Evolutionary conservation across 2,329 filamentous ascomycete genomes (phyloP).

Genomic region (Epichloe hybrida): DNA sequence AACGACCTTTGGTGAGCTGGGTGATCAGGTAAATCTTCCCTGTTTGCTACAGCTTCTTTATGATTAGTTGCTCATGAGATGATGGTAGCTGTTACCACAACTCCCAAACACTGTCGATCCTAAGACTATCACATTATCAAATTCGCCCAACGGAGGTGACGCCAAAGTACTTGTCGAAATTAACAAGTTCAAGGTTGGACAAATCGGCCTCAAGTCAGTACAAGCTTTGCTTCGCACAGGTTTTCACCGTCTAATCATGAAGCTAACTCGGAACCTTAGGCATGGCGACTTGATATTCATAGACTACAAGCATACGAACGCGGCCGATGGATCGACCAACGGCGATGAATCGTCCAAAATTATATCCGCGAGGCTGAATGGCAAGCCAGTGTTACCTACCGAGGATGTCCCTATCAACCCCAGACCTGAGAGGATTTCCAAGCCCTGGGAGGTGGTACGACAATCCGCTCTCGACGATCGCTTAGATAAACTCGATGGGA

Average conservation of each 20-base stretch:
- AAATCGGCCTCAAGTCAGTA: constrained; percentile 44
- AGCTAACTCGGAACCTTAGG: constrained; percentile 26
- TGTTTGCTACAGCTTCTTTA: not conserved
- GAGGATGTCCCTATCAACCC: constrained; percentile 55
- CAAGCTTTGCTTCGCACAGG: not conserved
- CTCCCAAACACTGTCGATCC: constrained; percentile 50
- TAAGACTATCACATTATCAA: constrained; percentile 46
- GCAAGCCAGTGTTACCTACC: constrained; percentile 55
- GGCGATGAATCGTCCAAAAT: constrained; percentile 22
- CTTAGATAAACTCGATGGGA: constrained; percentile 79
- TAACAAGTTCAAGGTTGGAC: constrained; percentile 37
- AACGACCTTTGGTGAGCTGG: constrained; percentile 56
- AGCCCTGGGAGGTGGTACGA: constrained; percentile 70
- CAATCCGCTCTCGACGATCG: constrained; percentile 80
- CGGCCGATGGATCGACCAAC: constrained; percentile 21
- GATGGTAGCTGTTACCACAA: constrained; percentile 38
- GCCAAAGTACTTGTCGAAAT: constrained; percentile 47
- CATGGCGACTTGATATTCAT: constrained; percentile 90
- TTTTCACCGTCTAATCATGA: constrained; percentile 9
- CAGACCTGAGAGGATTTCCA: constrained; percentile 45
- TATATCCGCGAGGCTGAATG: constrained; percentile 60
- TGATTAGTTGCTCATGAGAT: not conserved
- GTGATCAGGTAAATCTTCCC: constrained; percentile 30
- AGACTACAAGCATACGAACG: constrained; percentile 53
- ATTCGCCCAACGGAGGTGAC: constrained; percentile 44